Conservation (phyloP, 331 rosid species). For the Spiraea crenata region DNA sequence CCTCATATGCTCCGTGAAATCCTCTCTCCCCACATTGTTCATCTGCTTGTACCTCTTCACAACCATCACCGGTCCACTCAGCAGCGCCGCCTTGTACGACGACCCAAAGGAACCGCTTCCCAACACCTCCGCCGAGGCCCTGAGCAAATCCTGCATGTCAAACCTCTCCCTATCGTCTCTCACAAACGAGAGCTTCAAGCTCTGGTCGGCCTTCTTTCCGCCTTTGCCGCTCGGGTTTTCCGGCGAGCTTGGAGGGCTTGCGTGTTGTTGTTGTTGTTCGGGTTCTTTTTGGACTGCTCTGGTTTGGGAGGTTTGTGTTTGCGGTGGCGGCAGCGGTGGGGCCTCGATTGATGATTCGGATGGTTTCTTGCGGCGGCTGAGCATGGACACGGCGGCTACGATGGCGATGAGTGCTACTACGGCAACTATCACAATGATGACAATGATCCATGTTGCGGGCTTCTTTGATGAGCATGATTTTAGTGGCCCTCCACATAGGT, state of each 20-base stretch:
- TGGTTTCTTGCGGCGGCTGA: conserved; percentile 26
- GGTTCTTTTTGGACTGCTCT: neutral
- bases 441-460: conserved; percentile 32
- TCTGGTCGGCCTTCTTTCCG: conserved; percentile 41
- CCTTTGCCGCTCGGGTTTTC: conserved; percentile 30
- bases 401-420: conserved; percentile 44
- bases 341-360: conserved; percentile 27
- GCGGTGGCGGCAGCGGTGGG: conserved; percentile 34
- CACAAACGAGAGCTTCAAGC: conserved; percentile 54
- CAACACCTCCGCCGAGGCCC: conserved; percentile 84
- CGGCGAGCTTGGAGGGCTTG: conserved; percentile 3
- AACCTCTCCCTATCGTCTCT: conserved; percentile 60
- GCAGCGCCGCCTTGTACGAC: conserved; percentile 72
- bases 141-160: conserved; percentile 77
- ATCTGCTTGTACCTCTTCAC: conserved; percentile 89
- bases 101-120: conserved; percentile 86
- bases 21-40: conserved; percentile 80
- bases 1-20: conserved; percentile 84
- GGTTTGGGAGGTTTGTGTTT: neutral
- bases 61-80: conserved; percentile 59
- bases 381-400: conserved; percentile 26
- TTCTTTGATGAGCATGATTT: conserved; percentile 33
- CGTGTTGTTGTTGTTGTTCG: neutral
- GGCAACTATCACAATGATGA: conserved; percentile 41
- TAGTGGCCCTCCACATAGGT: conserved; percentile 72